Conservation (phyloP, 1,284 basidiomycete species). For the Rhodotorula mucilaginosa region DNA sequence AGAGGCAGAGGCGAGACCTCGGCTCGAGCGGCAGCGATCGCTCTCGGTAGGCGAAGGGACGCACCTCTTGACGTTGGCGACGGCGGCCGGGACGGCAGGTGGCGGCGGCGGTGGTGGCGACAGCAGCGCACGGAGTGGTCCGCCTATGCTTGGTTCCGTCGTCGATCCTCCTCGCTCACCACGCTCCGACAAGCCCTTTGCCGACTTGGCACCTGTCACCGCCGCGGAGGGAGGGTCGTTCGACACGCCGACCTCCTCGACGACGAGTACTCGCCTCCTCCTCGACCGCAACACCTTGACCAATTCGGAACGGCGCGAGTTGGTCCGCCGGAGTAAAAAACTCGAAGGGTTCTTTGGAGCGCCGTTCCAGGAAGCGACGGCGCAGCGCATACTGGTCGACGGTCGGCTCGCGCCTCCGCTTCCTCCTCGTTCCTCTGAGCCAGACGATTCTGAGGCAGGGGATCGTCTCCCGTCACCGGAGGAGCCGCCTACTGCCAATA, state of each 20-base stretch:
- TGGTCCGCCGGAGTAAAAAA: conserved; percentile 28
- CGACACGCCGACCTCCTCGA: not conserved
- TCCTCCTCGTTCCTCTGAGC: not conserved
- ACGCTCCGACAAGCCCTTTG: too few species aligned
- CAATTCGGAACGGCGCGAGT: conserved; percentile 9
- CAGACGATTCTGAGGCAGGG: not conserved
- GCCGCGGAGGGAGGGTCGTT: not conserved
- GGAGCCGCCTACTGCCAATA: not conserved
- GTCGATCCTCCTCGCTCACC: too few species aligned
- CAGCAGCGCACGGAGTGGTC: not conserved
- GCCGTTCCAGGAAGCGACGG: conserved; percentile 18
- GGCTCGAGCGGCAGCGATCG: not conserved
- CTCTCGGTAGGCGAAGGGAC: not conserved
- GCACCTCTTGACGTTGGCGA: not conserved
- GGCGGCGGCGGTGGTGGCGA: not conserved
- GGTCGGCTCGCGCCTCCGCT: not conserved
- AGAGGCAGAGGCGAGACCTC: not conserved
- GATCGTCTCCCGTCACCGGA: not conserved
- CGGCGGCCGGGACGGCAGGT: not conserved
- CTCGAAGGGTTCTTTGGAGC: conserved; percentile 32
- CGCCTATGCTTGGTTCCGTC: too few species aligned
- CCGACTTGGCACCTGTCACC: not conserved
- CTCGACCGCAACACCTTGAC: conserved; percentile 21
- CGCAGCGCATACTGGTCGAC: conserved; percentile 1
- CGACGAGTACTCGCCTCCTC: not conserved